Base-by-base conservation (phyloP, 2,329 filamentous ascomycete genomes). In the Chrysoporthe cubensis region DNA sequence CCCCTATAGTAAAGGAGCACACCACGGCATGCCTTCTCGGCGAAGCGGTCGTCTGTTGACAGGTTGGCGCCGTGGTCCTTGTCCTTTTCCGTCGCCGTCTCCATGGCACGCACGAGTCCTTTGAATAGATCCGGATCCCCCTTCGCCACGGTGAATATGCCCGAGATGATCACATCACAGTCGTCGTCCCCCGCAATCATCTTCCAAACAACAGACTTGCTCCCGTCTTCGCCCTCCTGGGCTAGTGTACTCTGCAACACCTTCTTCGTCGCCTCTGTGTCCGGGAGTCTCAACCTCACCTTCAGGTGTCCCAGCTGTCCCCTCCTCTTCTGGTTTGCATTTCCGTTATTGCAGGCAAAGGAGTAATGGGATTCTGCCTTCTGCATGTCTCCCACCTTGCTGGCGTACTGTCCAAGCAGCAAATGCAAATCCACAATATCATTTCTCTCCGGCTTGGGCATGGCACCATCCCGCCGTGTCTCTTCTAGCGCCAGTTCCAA, bases 121-220 rank as follows among this genome's bases (percentile, higher is more conserved):
- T 60, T 43, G 8, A 74, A 34, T 6, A 74, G 66, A 13, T 68
- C 68, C 14, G 52, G 50, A 34, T 73, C 63, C 1, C 18, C 61
- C 59, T 71, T 70, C 4, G 64, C 68, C 21, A 69, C 44, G 8
- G 58, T 63, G 50, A 74, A 71, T 37, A 74, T 69, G 50, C 69
- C 71, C 1, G 58, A 61, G 21, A 74, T 40, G 34, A 73, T 37
- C 8, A 8, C 46, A 42, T 71, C 63, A 32, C 72, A 69, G 14
- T 69, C 68, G 7, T 3, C 8, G 6, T 71, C 66, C 58, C 59
- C 60, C 14, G 70, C 70, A 64, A 73, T 44, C 62, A 64, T 66
- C 63, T 68, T 72, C 46, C 73, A 56, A 37, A 71, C n/a, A 2
- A 18, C 34, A 21, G 46, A 59, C 69, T 71, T 70, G n/a, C 50